Evolutionary conservation across 345 rosid genomes (phyloP).

Genomic region (Acer negundo): DNA sequence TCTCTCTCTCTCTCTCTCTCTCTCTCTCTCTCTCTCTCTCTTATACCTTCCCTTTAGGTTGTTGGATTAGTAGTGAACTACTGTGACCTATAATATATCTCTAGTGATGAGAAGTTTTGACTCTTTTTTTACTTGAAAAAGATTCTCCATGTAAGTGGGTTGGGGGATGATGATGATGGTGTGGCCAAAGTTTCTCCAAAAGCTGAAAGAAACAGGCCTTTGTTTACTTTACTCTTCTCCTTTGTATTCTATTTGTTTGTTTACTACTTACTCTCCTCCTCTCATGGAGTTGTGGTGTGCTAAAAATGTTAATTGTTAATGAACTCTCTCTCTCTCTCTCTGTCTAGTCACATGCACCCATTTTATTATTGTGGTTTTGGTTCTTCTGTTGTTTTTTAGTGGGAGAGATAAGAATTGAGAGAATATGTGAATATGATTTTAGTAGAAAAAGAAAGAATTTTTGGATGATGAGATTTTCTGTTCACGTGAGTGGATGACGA

Average conservation of each 20-base stretch:
- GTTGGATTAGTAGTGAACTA: constrained; percentile 21
- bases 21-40: constrained; percentile 2
- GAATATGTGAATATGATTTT: constrained; percentile 7
- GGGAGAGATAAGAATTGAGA: background rate
- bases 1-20: constrained; percentile 14
- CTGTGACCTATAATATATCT: constrained; percentile 25
- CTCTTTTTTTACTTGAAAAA: constrained; percentile 24
- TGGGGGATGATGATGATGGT: constrained; percentile 1
- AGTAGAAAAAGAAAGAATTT: background rate
- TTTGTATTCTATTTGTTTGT: constrained; percentile 46
- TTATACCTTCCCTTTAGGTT: constrained; percentile 42
- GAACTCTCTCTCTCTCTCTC: background rate
- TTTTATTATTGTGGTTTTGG: too few species aligned
- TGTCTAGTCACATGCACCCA: too few species aligned
- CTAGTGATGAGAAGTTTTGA: constrained; percentile 60
- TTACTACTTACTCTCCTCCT: constrained; percentile 27
- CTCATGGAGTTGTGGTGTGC: constrained; percentile 39
- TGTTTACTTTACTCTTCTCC: constrained; percentile 10
- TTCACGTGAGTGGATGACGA: constrained; percentile 20
- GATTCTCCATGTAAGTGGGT: constrained; percentile 42
- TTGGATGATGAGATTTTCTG: background rate
- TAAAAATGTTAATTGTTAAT: constrained; percentile 27
- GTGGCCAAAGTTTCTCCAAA: constrained; percentile 42
- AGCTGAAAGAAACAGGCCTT: constrained; percentile 48
- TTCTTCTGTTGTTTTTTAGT: background rate